Conservation (phyloP, 1,139 yeast species). For the Candida labiduridarum region DNA sequence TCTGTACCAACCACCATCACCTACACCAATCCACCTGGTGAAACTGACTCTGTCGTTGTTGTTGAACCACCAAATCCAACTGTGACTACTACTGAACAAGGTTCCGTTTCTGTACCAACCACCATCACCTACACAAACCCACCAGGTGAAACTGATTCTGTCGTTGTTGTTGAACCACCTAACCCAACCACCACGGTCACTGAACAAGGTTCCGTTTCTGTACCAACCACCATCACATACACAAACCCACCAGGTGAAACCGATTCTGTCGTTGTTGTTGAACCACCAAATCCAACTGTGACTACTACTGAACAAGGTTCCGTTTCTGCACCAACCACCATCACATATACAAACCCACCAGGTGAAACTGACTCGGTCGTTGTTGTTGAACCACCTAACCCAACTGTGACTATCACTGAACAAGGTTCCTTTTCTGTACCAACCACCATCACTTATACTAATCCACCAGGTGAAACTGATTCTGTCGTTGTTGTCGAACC, state of each 20-base stretch:
- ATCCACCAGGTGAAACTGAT: slow-evolving; percentile 7
- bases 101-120: no score
- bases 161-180: slow-evolving; percentile 17
- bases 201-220: no score
- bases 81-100: slow-evolving; percentile 8
- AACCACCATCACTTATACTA: slow-evolving; percentile 12
- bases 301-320: slow-evolving; percentile 12
- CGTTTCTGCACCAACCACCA: slow-evolving; percentile 12
- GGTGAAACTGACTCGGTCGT: slow-evolving; percentile 18
- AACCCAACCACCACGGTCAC: no score
- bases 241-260: slow-evolving; percentile 6
- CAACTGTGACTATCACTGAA: slow-evolving; percentile 1
- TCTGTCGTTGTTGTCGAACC: slow-evolving; percentile 18
- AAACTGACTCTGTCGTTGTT: no score
- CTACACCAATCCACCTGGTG: slow-evolving; percentile 6
- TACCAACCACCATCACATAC: no score
- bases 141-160: slow-evolving; percentile 16
- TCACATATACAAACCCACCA: slow-evolving; percentile 11
- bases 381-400: slow-evolving; percentile 17
- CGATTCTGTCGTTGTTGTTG: slow-evolving; percentile 18
- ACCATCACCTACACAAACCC: slow-evolving; percentile 14
- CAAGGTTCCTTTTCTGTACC: neutral
- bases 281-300: slow-evolving; percentile 18
- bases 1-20: slow-evolving; percentile 16
- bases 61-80: slow-evolving; percentile 17